Evolutionary conservation across 139 green algal species (phyloP).

Genomic region (Chlamydomonas incerta): DNA sequence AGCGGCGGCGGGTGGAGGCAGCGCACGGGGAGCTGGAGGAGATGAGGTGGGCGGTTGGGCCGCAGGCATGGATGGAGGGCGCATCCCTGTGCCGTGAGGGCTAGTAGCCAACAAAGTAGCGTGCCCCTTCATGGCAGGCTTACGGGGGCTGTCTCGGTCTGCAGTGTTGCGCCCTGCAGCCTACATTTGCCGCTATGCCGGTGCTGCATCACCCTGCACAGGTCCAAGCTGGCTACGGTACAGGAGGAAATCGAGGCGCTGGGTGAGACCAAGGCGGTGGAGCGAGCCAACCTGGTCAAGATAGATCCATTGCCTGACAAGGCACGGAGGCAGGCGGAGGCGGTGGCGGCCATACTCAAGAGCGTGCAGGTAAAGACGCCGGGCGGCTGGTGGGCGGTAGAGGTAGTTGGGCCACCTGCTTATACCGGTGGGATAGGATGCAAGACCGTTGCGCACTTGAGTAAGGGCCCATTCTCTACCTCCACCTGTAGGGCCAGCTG

Average conservation of each 20-base stretch:
- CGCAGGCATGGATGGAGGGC: no score
- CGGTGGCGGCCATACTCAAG: conserved; percentile 53
- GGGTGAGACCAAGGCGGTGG: conserved; percentile 27
- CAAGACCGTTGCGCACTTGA: no score
- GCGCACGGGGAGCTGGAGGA: conserved; percentile 13
- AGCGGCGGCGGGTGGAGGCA: conserved; percentile 30
- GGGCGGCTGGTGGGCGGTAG: no score
- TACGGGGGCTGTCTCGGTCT: not conserved
- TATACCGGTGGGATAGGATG: no score
- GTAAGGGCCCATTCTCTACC: no score
- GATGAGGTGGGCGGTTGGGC: not conserved
- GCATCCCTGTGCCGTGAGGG: no score
- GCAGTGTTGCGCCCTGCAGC: not conserved
- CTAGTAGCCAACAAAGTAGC: no score
- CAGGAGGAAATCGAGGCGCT: not conserved
- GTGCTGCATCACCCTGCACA: not conserved
- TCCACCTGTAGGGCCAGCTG: conserved; percentile 48
- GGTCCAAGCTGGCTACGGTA: not conserved
- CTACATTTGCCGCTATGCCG: not conserved
- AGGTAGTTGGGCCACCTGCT: no score
- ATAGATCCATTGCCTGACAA: conserved; percentile 61
- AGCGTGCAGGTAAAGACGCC: conserved; percentile 50
- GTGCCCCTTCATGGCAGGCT: no score
- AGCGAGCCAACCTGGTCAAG: conserved; percentile 35
- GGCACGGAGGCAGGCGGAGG: conserved; percentile 53